These are phyloP conservation scores for Saccharomycopsis sp. DNA, from an alignment of 805 yeast genomes.

Conservation along the genomic window DNA sequence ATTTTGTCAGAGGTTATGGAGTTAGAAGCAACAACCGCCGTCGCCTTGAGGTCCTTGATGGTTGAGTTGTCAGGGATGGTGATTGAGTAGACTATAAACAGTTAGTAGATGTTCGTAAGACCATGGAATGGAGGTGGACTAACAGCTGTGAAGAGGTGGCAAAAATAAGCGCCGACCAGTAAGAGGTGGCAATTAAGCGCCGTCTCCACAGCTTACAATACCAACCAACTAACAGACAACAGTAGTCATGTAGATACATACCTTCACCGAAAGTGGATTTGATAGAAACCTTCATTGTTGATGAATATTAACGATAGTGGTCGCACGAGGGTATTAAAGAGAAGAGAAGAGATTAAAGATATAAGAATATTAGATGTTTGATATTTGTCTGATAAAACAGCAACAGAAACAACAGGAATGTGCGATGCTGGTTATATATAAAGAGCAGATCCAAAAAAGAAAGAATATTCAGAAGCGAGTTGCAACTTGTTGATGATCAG, in stretches of 20 bases:
- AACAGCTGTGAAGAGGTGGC: too few species aligned
- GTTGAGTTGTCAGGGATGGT: slow-evolving; percentile 48
- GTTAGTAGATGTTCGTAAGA: slow-evolving; percentile 11
- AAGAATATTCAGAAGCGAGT: not conserved
- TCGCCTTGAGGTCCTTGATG: slow-evolving; percentile 42
- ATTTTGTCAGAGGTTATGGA: slow-evolving; percentile 13
- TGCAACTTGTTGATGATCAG: not conserved
- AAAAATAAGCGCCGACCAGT: not conserved
- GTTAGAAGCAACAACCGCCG: slow-evolving; percentile 38
- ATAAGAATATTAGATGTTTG: too few species aligned
- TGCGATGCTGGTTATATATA: too few species aligned
- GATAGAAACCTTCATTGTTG: slow-evolving; percentile 42
- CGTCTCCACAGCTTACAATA: too few species aligned
- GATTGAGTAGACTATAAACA: slow-evolving; percentile 31
- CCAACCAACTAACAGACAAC: too few species aligned
- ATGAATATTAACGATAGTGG: not conserved
- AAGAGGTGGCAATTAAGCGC: not conserved
- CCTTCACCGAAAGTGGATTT: slow-evolving; percentile 38
- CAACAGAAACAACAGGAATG: too few species aligned
- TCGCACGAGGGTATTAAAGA: too few species aligned
- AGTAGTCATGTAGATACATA: too few species aligned
- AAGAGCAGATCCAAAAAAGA: not conserved
- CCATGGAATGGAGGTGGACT: too few species aligned
- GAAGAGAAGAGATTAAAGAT: not conserved
- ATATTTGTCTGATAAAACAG: too few species aligned